Conservation (phyloP, 2,329 filamentous ascomycete species). For the Hyphodiscus sp. region DNA sequence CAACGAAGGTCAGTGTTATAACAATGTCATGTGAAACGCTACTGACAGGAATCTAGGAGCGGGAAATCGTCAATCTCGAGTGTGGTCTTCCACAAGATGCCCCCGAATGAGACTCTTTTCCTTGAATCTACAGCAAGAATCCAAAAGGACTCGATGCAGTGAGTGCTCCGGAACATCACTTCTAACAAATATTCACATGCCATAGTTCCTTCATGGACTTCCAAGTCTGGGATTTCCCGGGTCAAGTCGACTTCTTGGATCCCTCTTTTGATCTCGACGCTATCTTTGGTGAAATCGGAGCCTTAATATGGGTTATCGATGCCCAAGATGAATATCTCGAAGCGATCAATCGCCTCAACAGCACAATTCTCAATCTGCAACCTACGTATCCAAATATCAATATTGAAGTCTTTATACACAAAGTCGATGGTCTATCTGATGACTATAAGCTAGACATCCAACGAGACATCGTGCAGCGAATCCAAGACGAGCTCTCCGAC, state of each 20-base stretch:
- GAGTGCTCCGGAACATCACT: conserved; percentile 33
- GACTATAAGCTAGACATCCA: conserved; percentile 96
- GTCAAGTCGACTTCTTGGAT: conserved; percentile 88
- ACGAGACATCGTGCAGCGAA: conserved; percentile 91
- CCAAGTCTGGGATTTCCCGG: conserved; percentile 95
- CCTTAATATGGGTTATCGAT: conserved; percentile 97
- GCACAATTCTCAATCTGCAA: conserved; percentile 83
- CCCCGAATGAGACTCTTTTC: conserved; percentile 91
- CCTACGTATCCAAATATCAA: conserved; percentile 88
- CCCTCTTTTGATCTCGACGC: conserved; percentile 84
- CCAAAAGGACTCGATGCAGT: conserved; percentile 94
- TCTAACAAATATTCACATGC: conserved; percentile 7
- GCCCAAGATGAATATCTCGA: conserved; percentile 97
- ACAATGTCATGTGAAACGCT: neutral
- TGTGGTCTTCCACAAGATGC: conserved; percentile 98
- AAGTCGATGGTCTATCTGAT: conserved; percentile 94
- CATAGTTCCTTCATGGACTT: conserved; percentile 96
- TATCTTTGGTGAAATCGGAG: conserved; percentile 90
- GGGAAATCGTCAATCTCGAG: conserved; percentile 98
- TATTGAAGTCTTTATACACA: conserved; percentile 98
- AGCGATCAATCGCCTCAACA: conserved; percentile 78
- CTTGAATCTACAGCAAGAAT: conserved; percentile 92
- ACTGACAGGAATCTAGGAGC: conserved; percentile 54
- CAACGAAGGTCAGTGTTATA: conserved; percentile 66
- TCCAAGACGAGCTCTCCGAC: conserved; percentile 92